These are phyloP conservation scores for Alternaria sp. DNA, from an alignment of 2,329 filamentous ascomycete genomes.

Conservation along the genomic window DNA sequence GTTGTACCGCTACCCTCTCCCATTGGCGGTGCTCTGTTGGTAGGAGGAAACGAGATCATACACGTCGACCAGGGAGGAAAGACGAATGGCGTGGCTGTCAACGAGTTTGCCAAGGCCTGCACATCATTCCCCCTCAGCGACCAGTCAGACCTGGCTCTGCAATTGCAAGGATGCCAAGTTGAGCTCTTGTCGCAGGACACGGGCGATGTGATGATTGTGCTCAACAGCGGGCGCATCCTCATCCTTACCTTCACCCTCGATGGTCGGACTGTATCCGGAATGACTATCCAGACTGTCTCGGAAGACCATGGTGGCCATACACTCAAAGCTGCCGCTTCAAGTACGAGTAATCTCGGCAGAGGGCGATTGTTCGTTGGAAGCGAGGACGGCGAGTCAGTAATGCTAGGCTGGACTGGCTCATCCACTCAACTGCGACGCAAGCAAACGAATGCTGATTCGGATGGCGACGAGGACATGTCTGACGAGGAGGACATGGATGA, in stretches of 20 bases:
- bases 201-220: constrained; percentile 83
- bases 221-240: constrained; percentile 75
- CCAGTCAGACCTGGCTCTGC: constrained; percentile 79
- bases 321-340: constrained; percentile 69
- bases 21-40: constrained; percentile 83
- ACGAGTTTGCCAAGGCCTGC: constrained; percentile 81
- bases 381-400: constrained; percentile 78
- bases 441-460: constrained; percentile 66
- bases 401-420: constrained; percentile 78
- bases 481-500: constrained; percentile 65
- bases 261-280: constrained; percentile 86
- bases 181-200: constrained; percentile 77
- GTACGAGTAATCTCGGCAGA: constrained; percentile 70
- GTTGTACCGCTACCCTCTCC: constrained; percentile 84
- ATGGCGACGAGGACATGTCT: constrained; percentile 54
- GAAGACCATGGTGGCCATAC: constrained; percentile 67
- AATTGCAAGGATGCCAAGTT: constrained; percentile 79
- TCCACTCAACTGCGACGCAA: constrained; percentile 64
- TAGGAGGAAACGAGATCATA: constrained; percentile 89
- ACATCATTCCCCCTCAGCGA: constrained; percentile 87
- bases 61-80: constrained; percentile 97
- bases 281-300: constrained; percentile 73
- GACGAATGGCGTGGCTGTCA: constrained; percentile 89
- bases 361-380: constrained; percentile 83
- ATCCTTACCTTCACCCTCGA: constrained; percentile 85